Percentiles rank a stretch among this genome's conserved stretches.
Conservation (phyloP, 768 basidiomycete species). For the Leccinum rimulosum region DNA sequence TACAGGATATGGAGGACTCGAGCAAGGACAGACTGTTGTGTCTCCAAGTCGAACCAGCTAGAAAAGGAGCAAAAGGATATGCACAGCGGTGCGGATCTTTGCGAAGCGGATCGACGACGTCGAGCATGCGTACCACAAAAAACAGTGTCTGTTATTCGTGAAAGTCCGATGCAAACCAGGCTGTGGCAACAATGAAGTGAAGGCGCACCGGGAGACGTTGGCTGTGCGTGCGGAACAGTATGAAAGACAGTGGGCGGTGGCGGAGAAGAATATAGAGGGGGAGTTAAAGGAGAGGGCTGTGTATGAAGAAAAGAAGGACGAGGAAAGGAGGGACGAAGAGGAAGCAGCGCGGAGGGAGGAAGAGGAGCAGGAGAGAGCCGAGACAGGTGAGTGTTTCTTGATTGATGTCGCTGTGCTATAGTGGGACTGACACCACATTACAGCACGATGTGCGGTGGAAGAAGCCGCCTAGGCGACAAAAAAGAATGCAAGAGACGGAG, state of each 20-base stretch:
- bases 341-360: constrained; percentile 4
- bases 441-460: constrained; percentile 57
- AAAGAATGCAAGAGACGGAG: constrained; percentile 43
- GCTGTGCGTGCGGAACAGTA: constrained; percentile 65
- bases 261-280: constrained; percentile 61
- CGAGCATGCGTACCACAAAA: no score
- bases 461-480: no score
- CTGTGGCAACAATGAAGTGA: constrained; percentile 72
- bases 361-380: constrained; percentile 40
- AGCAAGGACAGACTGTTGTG: constrained; percentile 83
- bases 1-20: constrained; percentile 26
- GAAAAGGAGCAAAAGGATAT: constrained; percentile 96
- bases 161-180: constrained; percentile 31
- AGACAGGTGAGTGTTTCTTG: constrained; percentile 42
- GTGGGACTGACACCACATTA: no score
- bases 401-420: no score
- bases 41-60: constrained; percentile 87
- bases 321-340: no score
- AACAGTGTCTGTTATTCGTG: no score
- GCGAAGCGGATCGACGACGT: no score
- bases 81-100: constrained; percentile 61
- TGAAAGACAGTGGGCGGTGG: constrained; percentile 47
- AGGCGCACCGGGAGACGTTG: constrained; percentile 49
- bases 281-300: constrained; percentile 50
- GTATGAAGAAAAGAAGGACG: constrained; percentile 43